Percentiles rank a stretch among this genome's conserved stretches.
Conservation (phyloP, 495 filamentous ascomycete genomes). For the Collariella sp. region DNA sequence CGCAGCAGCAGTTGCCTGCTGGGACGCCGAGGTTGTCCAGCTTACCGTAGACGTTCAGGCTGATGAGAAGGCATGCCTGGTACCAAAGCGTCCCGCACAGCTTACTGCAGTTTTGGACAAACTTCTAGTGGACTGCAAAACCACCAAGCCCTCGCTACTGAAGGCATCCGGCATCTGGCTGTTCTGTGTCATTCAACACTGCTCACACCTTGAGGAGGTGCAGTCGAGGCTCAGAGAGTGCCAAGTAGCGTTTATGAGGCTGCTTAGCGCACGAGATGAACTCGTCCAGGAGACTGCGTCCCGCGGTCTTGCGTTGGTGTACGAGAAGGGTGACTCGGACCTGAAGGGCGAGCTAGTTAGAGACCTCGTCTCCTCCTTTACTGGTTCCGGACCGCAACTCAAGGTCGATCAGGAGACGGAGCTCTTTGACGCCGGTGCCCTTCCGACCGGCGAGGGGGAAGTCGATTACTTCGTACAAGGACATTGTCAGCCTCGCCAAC, state of each 20-base stretch:
- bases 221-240: slow-evolving; percentile 65
- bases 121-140: slow-evolving; percentile 62
- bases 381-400: slow-evolving; percentile 60
- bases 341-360: slow-evolving; percentile 76
- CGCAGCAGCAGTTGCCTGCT: slow-evolving; percentile 64
- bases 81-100: slow-evolving; percentile 36
- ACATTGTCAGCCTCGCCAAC: slow-evolving; percentile 85
- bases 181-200: slow-evolving; percentile 85
- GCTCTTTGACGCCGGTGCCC: slow-evolving; percentile 84
- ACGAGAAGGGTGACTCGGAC: slow-evolving; percentile 75
- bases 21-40: slow-evolving; percentile 53
- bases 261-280: slow-evolving; percentile 83
- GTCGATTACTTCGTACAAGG: slow-evolving; percentile 86
- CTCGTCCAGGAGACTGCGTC: slow-evolving; percentile 93
- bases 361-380: slow-evolving; percentile 82
- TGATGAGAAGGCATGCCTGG: slow-evolving; percentile 22
- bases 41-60: slow-evolving; percentile 41
- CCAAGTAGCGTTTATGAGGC: slow-evolving; percentile 76
- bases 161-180: slow-evolving; percentile 92
- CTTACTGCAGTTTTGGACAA: slow-evolving; percentile 54
- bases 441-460: slow-evolving; percentile 86
- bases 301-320: slow-evolving; percentile 78
- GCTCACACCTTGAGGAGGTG: slow-evolving; percentile 63
- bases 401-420: slow-evolving; percentile 83
- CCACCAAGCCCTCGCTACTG: slow-evolving; percentile 75